Base-by-base conservation (phyloP, 192 early-diverging fungal genomes). In the Coemansia sp. region DNA sequence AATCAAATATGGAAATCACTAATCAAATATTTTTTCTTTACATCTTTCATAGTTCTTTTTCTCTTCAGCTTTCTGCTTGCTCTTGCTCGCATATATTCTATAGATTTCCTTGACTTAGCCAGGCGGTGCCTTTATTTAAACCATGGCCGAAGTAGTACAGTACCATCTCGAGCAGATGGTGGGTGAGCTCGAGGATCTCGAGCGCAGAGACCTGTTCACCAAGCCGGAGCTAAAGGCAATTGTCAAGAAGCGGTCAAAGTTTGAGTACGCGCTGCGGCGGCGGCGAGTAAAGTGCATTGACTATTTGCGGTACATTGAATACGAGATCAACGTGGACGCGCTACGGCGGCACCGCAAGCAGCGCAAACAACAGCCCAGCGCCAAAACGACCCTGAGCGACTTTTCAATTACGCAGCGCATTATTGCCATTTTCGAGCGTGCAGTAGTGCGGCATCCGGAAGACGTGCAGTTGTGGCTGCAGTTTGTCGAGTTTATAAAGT, bases 101-200 rank as follows among this genome's bases (percentile, higher is more conserved):
- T 34, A 34, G 31, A 34, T 34, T 34, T 7, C 31, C 31, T 7
- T 34, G 31, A 34, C 31, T 7, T 34, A 34, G 8, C 0, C 31
- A 34, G 31, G 31, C 31, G 31, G 31, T 34, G 31, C 31, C 31
- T 34, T 34, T 34, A 8, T 34, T 9, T 34, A 8, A 58, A 84
- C 46, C 52, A 98, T 96, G 94, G 94, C 94, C 7, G 95, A 94
- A 61, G 84, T 76, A 20, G 94, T 95, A 19, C 90, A 93, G 72
- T 93, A 86, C 82, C 89, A 93, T 61, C 87, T 98, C 58, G 96
- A 96, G 85, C 83, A 85, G 71, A 95, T 95, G 93, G 83, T 96
- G 40, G 89, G 90, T 21, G 96, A 95, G 83, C 84, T 97, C 40
- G 85, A 94, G 71, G 96, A 95, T 72, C 81, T 94, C 25, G 89